A percentile compares a stretch with the other conserved stretches of the same genome.
Evolutionary conservation across 2,329 filamentous ascomycete species (phyloP).

Genomic region (Aspergillus sp.): DNA sequence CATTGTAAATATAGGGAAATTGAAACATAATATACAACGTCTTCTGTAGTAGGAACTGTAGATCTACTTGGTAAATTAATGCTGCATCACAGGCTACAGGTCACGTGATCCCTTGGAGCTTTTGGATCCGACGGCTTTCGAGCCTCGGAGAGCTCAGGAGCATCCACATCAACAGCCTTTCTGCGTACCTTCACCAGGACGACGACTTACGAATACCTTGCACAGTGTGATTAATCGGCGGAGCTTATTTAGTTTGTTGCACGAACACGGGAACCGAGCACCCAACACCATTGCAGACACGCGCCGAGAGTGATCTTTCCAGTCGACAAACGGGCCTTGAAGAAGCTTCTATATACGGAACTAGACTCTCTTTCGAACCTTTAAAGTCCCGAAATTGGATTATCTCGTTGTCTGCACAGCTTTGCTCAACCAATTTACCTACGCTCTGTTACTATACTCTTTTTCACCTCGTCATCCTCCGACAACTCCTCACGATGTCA

Average conservation of each 20-base stretch:
- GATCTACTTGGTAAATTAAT: neutral
- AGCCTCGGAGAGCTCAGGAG: slow-evolving; percentile 3
- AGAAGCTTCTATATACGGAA: neutral
- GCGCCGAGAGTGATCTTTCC: neutral
- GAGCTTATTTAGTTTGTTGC: neutral
- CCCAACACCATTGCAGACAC: neutral
- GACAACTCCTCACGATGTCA: slow-evolving; percentile 45
- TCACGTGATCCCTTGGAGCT: slow-evolving; percentile 2
- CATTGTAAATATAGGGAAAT: neutral
- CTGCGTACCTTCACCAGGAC: neutral
- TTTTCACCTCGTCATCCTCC: neutral
- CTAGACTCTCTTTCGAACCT: no score
- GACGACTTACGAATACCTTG: neutral
- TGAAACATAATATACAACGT: neutral
- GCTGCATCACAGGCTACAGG: neutral
- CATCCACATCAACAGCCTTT: slow-evolving; percentile 1
- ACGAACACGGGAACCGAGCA: neutral
- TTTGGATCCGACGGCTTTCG: neutral
- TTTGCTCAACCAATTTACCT: neutral
- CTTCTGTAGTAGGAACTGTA: neutral
- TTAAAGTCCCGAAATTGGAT: neutral
- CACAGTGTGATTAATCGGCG: no score
- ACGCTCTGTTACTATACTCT: neutral
- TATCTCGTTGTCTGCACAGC: no score
- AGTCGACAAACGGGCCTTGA: neutral